These are phyloP conservation scores for Drechslerella dactyloides DNA, from an alignment of 2,329 filamentous ascomycete species.

Conservation along the genomic window DNA sequence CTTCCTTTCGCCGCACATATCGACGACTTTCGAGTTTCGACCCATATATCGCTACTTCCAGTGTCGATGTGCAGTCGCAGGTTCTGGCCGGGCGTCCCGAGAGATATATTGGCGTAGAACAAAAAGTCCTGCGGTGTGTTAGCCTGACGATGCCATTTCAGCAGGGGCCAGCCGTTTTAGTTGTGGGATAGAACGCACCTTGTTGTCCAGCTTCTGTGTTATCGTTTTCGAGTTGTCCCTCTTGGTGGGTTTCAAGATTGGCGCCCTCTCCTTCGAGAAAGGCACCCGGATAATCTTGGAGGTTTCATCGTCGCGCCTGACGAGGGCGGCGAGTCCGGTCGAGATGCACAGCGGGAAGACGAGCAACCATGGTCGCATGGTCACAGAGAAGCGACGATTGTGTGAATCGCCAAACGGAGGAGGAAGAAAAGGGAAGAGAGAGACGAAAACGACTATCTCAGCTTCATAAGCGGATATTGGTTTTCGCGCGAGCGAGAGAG, in stretches of 20 bases:
- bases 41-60: slow-evolving; percentile 70
- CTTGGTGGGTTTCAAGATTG: slow-evolving; percentile 16
- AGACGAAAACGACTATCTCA: slow-evolving; percentile 41
- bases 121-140: slow-evolving; percentile 53
- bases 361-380: slow-evolving; percentile 40
- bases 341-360: slow-evolving; percentile 28
- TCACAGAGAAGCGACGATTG: slow-evolving; percentile 29
- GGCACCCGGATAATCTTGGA: slow-evolving; percentile 49
- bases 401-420: slow-evolving; percentile 25
- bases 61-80: slow-evolving; percentile 68
- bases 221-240: slow-evolving; percentile 46
- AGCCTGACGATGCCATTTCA: slow-evolving; percentile 22
- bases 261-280: slow-evolving; percentile 31
- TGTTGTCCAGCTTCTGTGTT: slow-evolving; percentile 53
- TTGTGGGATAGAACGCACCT: slow-evolving; percentile 46
- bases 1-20: slow-evolving; percentile 49
- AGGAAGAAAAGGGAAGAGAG: slow-evolving; percentile 21
- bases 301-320: slow-evolving; percentile 29
- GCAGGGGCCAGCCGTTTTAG: background rate
- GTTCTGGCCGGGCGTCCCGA: slow-evolving; percentile 67
- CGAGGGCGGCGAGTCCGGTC: slow-evolving; percentile 30
- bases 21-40: slow-evolving; percentile 56
- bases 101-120: slow-evolving; percentile 66
- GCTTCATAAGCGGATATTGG: slow-evolving; percentile 48
- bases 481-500: slow-evolving; percentile 37